Percentiles rank a stretch among this genome's conserved stretches.
Evolutionary conservation across 1,284 basidiomycete species (phyloP).

Genomic region (Hymenochaete sp.): DNA sequence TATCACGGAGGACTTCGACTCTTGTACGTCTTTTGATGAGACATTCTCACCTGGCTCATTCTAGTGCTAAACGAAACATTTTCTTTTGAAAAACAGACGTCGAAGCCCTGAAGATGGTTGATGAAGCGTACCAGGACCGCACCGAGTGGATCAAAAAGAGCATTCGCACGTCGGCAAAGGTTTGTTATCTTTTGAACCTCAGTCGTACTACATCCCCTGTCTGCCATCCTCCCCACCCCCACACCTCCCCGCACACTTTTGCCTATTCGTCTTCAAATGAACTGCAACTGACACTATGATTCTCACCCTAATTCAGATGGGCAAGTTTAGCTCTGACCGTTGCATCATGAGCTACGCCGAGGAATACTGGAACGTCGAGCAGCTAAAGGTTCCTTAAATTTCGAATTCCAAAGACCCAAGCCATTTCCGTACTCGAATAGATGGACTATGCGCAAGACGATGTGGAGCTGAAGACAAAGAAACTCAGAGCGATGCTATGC

Average conservation of each 20-base stretch:
- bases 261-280: background rate
- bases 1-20: conserved; percentile 85
- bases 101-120: conserved; percentile 74
- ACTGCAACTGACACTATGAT: background rate
- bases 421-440: too few species aligned
- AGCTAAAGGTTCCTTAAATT: conserved; percentile 26
- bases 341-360: conserved; percentile 86
- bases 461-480: too few species aligned
- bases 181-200: too few species aligned
- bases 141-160: conserved; percentile 88
- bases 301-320: conserved; percentile 52
- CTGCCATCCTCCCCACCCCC: too few species aligned
- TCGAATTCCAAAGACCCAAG: too few species aligned
- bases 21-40: conserved; percentile 44
- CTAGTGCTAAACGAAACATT: background rate
- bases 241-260: too few species aligned
- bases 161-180: conserved; percentile 75
- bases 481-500: too few species aligned
- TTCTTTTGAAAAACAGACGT: conserved; percentile 44
- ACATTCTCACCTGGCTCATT: background rate
- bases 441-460: too few species aligned
- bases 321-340: conserved; percentile 89
- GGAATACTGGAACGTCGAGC: conserved; percentile 69
- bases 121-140: conserved; percentile 74
- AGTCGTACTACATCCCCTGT: too few species aligned